These are phyloP conservation scores for Mikania micrantha DNA, from an alignment of 129 eudicot genomes.

Conservation along the genomic window DNA sequence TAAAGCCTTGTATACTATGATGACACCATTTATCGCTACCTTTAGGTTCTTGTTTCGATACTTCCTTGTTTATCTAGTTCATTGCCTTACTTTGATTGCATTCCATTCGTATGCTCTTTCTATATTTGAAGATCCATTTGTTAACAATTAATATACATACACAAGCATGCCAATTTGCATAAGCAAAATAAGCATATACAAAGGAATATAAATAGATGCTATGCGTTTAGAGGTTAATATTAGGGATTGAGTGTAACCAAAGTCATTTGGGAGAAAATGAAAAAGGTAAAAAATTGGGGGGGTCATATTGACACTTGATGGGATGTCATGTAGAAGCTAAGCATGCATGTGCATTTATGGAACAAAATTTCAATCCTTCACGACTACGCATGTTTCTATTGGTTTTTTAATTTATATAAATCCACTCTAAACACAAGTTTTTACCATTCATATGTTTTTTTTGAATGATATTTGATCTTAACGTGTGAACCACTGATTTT, in stretches of 20 bases:
- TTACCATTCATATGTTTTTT: not conserved
- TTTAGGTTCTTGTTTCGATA: too few species aligned
- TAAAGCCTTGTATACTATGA: too few species aligned
- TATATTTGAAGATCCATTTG: not conserved
- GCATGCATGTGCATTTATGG: slow-evolving; percentile 37
- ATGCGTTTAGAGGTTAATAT: slow-evolving; percentile 18
- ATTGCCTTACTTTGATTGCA: not conserved
- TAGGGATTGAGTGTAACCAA: slow-evolving; percentile 23
- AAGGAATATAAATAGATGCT: slow-evolving; percentile 9
- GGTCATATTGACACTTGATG: slow-evolving; percentile 12
- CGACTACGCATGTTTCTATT: slow-evolving; percentile 23
- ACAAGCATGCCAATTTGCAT: not conserved
- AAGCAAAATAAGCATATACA: not conserved
- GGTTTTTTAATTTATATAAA: not conserved
- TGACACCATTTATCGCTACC: too few species aligned
- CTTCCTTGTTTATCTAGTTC: not conserved
- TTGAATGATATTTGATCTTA: too few species aligned
- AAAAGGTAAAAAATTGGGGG: not conserved
- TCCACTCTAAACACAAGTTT: not conserved
- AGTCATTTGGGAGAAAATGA: slow-evolving; percentile 8
- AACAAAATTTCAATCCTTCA: slow-evolving; percentile 16
- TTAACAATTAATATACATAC: not conserved
- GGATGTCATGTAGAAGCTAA: slow-evolving; percentile 31
- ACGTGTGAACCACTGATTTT: too few species aligned
- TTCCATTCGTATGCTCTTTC: not conserved